These are phyloP conservation scores for Ophiocordyceps camponoti-floridani DNA, from an alignment of 2,329 filamentous ascomycete species.

Conservation along the genomic window DNA sequence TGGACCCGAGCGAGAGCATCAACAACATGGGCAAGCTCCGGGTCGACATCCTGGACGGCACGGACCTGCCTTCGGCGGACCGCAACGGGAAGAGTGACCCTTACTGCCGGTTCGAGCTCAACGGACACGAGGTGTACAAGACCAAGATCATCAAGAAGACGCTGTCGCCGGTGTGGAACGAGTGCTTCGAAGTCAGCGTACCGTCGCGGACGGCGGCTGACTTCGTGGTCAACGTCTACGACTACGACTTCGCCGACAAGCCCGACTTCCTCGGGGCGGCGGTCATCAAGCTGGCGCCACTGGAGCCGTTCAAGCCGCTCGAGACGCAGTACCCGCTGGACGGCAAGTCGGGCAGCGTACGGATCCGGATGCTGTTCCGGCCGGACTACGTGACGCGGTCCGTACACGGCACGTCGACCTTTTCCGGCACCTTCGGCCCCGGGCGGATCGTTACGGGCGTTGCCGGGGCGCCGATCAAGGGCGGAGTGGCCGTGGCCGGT, in stretches of 20 bases:
- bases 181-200: constrained; percentile 74
- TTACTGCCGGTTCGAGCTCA: constrained; percentile 86
- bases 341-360: constrained; percentile 73
- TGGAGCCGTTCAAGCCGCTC: constrained; percentile 72
- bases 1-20: constrained; percentile 91
- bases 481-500: constrained; percentile 58
- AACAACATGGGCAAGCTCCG: constrained; percentile 96
- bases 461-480: constrained; percentile 84
- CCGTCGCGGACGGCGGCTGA: constrained; percentile 72
- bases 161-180: constrained; percentile 85
- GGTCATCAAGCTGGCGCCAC: constrained; percentile 53
- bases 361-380: constrained; percentile 77
- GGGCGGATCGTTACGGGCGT: constrained; percentile 73
- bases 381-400: constrained; percentile 78
- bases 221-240: constrained; percentile 70
- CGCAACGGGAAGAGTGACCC: constrained; percentile 95
- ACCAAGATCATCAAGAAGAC: constrained; percentile 96
- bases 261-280: constrained; percentile 76
- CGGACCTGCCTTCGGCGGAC: constrained; percentile 80
- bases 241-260: constrained; percentile 94
- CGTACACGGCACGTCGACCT: constrained; percentile 80
- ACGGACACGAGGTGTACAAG: constrained; percentile 82
- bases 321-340: constrained; percentile 63
- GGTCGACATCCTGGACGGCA: constrained; percentile 78
- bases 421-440: constrained; percentile 79